Percentiles rank a stretch among this genome's conserved stretches.
phyloP scores from a whole-genome alignment of 2,329 filamentous ascomycete species.

The Venturia oleaginea region DNA sequence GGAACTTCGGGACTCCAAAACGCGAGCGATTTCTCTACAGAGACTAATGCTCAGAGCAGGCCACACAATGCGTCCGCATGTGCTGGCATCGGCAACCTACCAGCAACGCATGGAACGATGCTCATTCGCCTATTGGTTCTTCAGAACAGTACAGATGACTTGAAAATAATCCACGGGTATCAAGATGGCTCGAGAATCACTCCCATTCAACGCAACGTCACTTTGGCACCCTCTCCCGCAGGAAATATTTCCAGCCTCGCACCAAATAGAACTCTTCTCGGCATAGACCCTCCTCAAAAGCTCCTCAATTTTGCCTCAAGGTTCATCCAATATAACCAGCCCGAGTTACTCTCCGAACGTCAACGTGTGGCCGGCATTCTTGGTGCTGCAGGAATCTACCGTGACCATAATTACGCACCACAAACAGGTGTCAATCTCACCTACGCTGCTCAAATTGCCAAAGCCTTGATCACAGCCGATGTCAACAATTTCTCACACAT shows the following conservation, averaged over 20 bases:
- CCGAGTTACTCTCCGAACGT: slow-evolving; percentile 10
- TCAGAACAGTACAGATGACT: not conserved
- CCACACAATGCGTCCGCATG: slow-evolving; percentile 2
- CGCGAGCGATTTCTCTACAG: not conserved
- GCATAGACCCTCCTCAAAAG: not conserved
- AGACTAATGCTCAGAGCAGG: not conserved
- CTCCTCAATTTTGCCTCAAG: slow-evolving; percentile 15
- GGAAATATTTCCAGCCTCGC: not conserved
- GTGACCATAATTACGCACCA: slow-evolving; percentile 6
- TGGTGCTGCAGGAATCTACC: slow-evolving; percentile 14
- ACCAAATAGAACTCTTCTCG: not conserved
- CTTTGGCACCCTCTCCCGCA: not conserved
- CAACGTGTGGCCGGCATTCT: slow-evolving; percentile 13
- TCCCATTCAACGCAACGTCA: not conserved
- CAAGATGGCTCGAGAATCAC: not conserved
- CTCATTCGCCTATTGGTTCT: slow-evolving; percentile 16
- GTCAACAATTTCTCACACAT: not conserved
- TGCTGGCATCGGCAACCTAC: slow-evolving; percentile 14
- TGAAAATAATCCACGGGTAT: not conserved
- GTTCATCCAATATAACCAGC: slow-evolving; percentile 15
- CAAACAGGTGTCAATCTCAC: slow-evolving; percentile 14
- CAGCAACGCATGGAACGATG: slow-evolving; percentile 15
- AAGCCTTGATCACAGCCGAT: slow-evolving; percentile 11
- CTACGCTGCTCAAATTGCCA: not conserved
- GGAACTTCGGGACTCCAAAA: not conserved